A percentile compares a stretch with the other conserved stretches of the same genome.
These are phyloP conservation scores for Malus fusca DNA, from an alignment of 306 rosid genomes.

Conservation along the genomic window DNA sequence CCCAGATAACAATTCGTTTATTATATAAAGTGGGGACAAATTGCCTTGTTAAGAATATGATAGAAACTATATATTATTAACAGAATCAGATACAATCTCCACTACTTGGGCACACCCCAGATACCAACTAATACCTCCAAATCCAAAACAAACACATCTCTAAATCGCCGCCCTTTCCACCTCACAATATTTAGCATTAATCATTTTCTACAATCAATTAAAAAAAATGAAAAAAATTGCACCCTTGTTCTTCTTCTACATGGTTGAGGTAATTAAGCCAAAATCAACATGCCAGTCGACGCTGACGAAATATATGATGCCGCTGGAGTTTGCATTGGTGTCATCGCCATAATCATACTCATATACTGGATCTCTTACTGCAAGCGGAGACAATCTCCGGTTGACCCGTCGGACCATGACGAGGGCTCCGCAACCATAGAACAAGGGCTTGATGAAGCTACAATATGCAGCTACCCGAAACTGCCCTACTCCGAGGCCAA, in stretches of 20 bases:
- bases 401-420: not conserved
- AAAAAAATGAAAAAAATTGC: not conserved
- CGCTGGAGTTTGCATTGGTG: not conserved
- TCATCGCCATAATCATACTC: not conserved
- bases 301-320: not conserved
- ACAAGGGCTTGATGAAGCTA: slow-evolving; percentile 9
- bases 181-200: not conserved
- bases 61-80: not conserved
- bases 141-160: not conserved
- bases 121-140: not conserved
- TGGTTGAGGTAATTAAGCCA: not conserved
- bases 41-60: not conserved
- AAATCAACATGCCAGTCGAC: not conserved
- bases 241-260: not conserved
- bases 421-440: not conserved
- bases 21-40: not conserved
- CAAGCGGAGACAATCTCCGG: not conserved
- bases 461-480: slow-evolving; percentile 3
- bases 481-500: slow-evolving; percentile 11
- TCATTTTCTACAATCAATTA: not conserved
- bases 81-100: slow-evolving; percentile 2
- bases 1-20: not conserved
- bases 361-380: not conserved
- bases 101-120: not conserved
- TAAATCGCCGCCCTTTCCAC: not conserved